Percentiles rank a stretch among this genome's conserved stretches.
These are phyloP conservation scores for Erodium trifolium DNA, from an alignment of 441 rosid genomes.

Conservation along the genomic window DNA sequence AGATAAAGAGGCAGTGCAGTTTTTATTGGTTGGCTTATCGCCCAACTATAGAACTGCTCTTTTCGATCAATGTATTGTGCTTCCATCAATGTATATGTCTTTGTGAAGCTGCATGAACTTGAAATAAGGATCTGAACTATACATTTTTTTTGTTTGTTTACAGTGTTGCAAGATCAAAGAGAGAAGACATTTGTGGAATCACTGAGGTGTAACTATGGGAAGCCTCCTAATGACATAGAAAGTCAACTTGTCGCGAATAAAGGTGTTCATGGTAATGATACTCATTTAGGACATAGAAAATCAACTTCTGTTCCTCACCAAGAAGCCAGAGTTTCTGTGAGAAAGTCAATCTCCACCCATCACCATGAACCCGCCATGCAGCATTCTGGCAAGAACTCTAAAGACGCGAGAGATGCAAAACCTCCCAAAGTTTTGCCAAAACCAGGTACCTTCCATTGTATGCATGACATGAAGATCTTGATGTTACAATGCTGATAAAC, in stretches of 20 bases:
- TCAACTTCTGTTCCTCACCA: slow-evolving; percentile 4
- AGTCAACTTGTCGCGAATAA: neutral
- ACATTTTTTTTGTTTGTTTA: neutral
- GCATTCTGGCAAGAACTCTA: slow-evolving; percentile 21
- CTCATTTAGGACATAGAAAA: slow-evolving; percentile 20
- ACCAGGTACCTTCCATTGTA: slow-evolving; percentile 21
- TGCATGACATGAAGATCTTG: too few relatives aligned
- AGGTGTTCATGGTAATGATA: slow-evolving; percentile 20
- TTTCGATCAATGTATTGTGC: slow-evolving; percentile 34
- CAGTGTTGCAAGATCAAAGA: slow-evolving; percentile 49
- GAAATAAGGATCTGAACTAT: neutral
- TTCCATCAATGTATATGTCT: too few relatives aligned
- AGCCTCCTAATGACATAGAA: slow-evolving; percentile 23
- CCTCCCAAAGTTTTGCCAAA: slow-evolving; percentile 23
- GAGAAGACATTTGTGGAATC: slow-evolving; percentile 35
- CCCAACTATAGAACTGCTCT: slow-evolving; percentile 36
- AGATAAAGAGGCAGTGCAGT: slow-evolving; percentile 57
- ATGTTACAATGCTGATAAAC: neutral
- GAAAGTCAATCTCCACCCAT: slow-evolving; percentile 29
- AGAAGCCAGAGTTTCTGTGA: slow-evolving; percentile 17
- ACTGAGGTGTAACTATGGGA: slow-evolving; percentile 38
- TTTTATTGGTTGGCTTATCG: slow-evolving; percentile 43
- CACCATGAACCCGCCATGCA: slow-evolving; percentile 16
- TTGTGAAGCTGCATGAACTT: too few relatives aligned
- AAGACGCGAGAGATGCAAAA: slow-evolving; percentile 20